Evolutionary conservation across 1,284 basidiomycete genomes (phyloP), one percentile per base, ranked within the genome.

Genomic region (Entoloma clypeatum): DNA sequence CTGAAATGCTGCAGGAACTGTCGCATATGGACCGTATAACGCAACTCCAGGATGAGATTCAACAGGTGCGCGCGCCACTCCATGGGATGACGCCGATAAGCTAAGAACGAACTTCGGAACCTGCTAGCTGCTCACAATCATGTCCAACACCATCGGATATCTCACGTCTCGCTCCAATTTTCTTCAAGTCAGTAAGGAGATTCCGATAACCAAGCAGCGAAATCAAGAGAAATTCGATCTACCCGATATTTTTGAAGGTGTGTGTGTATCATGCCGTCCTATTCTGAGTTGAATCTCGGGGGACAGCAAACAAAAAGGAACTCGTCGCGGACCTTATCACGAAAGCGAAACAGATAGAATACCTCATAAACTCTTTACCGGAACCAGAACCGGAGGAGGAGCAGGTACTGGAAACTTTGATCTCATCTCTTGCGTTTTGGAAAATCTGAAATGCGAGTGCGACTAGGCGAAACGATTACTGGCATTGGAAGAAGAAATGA

Each of bases 1-100:
- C n/a, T n/a, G 82, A 68, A 71, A 87, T 88, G 85, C 85, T 87
- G 72, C 81, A 86, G 74, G 85, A 88, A 79, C 66, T 87, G 60
- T 79, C 84, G 61, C 79, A 84, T 70, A 90, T 90, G 86, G 86
- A 90, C 71, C 80, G 86, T 65, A 86, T 90, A 61, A 88, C 87
- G 22, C 87, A 90, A 62, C 78, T 90, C 50, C 86, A 89, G 69
- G 85, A 89, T 76, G 86, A 86, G 64, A 86, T 88, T 47, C 86
- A 89, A 66, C 79, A 84, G 68, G 84, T 81, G 46, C 39, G 69
- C 54, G 19, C 13, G 10, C 5, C n/a, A n/a, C n/a, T n/a, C n/a
- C n/a, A n/a, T n/a, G n/a, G n/a, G n/a, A n/a, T n/a, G n/a, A 35
- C 8, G 17, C 5, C 14, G 8, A 44, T 14, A 36, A 26, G 35